Evolutionary conservation across 2,329 filamentous ascomycete genomes (phyloP).

Genomic region (Aurifilum marmelostoma): DNA sequence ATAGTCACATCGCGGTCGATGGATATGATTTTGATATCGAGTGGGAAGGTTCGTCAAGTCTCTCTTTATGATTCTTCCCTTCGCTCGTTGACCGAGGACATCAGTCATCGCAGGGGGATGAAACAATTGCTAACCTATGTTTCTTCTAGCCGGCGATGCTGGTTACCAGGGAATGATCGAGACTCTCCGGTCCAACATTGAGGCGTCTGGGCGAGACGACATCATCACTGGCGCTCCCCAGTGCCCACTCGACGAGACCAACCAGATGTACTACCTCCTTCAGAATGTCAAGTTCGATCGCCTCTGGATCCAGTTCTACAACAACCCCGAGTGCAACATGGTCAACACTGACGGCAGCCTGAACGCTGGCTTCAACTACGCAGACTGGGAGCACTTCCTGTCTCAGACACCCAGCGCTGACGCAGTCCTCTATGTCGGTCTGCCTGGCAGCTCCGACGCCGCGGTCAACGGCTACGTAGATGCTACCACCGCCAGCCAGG

Average conservation of each 20-base stretch:
- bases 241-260: constrained; percentile 43
- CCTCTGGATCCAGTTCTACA: constrained; percentile 53
- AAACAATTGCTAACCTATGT: neutral
- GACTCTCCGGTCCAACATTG: constrained; percentile 30
- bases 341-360: constrained; percentile 33
- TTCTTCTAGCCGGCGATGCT: constrained; percentile 30
- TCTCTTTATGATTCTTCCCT: no score
- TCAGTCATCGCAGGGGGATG: neutral
- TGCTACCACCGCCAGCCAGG: constrained; percentile 27
- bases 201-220: constrained; percentile 25
- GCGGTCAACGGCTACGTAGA: constrained; percentile 36
- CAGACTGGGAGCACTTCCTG: constrained; percentile 41
- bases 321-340: constrained; percentile 47
- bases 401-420: constrained; percentile 37
- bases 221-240: constrained; percentile 47
- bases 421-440: constrained; percentile 45
- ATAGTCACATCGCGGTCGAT: constrained; percentile 47
- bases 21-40: constrained; percentile 58
- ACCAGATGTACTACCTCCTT: constrained; percentile 50
- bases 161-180: constrained; percentile 38
- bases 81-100: no score
- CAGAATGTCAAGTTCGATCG: constrained; percentile 44
- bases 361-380: constrained; percentile 42
- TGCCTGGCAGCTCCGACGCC: constrained; percentile 37
- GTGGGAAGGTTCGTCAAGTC: constrained; percentile 33